Percentiles rank a stretch among this genome's conserved stretches.
phyloP scores from a whole-genome alignment of 83 land plant genomes.

The Picea engelmannii region DNA sequence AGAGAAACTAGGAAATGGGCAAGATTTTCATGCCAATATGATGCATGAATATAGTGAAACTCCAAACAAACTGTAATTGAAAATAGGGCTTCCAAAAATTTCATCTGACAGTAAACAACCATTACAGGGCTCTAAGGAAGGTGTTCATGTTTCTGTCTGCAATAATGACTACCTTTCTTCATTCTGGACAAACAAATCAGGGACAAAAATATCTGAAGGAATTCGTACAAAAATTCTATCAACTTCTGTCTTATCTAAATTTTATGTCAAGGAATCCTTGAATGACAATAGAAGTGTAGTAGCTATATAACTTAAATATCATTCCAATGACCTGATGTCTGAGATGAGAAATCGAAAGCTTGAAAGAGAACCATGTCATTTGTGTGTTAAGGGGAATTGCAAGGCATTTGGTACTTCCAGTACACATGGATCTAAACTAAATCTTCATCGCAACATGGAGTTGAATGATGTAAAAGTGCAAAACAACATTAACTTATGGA shows the following conservation, averaged over 20 bases:
- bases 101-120: background rate
- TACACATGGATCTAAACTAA: slow-evolving; percentile 8
- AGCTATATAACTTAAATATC: slow-evolving; percentile 19
- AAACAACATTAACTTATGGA: slow-evolving; percentile 10
- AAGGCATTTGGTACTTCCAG: slow-evolving; percentile 11
- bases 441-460: slow-evolving; percentile 5
- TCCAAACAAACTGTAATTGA: background rate
- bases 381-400: slow-evolving; percentile 13
- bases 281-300: slow-evolving; percentile 49
- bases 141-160: background rate
- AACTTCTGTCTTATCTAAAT: slow-evolving; percentile 50
- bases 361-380: background rate
- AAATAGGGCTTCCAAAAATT: background rate
- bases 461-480: background rate
- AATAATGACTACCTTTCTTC: background rate
- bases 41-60: background rate
- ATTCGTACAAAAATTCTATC: slow-evolving; percentile 52
- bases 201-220: slow-evolving; percentile 19
- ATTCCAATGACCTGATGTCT: slow-evolving; percentile 1
- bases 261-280: slow-evolving; percentile 41
- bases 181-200: background rate
- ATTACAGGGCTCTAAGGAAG: background rate
- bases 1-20: background rate
- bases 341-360: background rate
- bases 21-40: background rate